Conservation (phyloP, 179 eudicot genomes). For the Actinidia arguta region DNA sequence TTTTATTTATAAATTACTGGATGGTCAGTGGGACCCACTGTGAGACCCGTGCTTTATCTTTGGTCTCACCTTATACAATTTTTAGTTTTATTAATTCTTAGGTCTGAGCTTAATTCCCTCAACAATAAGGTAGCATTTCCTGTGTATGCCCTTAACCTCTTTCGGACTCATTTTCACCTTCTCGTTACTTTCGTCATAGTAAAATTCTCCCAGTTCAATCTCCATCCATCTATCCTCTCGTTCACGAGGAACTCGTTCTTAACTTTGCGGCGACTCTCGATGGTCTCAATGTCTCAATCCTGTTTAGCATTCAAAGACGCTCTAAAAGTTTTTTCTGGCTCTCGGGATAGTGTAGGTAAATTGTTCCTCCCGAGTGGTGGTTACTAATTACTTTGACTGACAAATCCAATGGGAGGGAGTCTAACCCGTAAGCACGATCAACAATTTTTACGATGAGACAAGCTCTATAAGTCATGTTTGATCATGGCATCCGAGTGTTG, state of each 20-base stretch:
- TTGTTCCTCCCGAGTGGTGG: slow-evolving; percentile 16
- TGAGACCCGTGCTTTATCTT: too few relatives aligned
- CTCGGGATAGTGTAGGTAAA: too few relatives aligned
- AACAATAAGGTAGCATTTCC: slow-evolving; percentile 67
- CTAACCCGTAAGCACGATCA: slow-evolving; percentile 59
- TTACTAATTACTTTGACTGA: slow-evolving; percentile 41
- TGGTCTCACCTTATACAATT: too few relatives aligned
- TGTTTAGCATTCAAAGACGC: background rate
- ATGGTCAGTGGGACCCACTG: too few relatives aligned
- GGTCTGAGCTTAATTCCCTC: slow-evolving; percentile 77
- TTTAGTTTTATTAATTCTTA: background rate
- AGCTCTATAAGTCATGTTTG: slow-evolving; percentile 62
- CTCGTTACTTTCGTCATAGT: slow-evolving; percentile 24
- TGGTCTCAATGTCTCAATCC: background rate
- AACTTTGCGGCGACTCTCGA: background rate
- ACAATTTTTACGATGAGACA: slow-evolving; percentile 53
- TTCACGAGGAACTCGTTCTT: slow-evolving; percentile 14
- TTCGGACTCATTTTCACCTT: slow-evolving; percentile 58
- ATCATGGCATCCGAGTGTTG: slow-evolving; percentile 39
- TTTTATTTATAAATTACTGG: too few relatives aligned
- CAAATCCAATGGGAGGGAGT: slow-evolving; percentile 53
- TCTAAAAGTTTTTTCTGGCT: background rate
- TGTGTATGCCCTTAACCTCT: slow-evolving; percentile 65
- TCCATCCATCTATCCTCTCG: slow-evolving; percentile 75
- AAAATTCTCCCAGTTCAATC: slow-evolving; percentile 64